Percentiles rank a stretch among this genome's conserved stretches.
These are phyloP conservation scores for Ophiostoma piceae DNA, from an alignment of 2,329 filamentous ascomycete species.

Conservation along the genomic window DNA sequence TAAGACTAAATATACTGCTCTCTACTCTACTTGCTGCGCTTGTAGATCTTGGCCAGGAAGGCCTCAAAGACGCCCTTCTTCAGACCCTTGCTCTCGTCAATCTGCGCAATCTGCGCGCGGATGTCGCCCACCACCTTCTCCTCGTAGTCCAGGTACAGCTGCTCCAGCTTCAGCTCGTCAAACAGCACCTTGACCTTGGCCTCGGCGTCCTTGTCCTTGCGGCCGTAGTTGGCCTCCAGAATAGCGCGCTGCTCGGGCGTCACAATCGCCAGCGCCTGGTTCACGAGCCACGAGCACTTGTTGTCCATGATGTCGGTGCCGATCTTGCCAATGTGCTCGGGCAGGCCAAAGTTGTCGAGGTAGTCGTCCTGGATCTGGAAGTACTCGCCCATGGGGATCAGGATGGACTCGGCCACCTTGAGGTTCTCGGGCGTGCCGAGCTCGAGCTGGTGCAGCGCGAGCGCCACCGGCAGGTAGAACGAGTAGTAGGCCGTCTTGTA, in stretches of 20 bases:
- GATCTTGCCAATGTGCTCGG: slow-evolving; percentile 93
- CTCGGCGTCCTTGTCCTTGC: slow-evolving; percentile 80
- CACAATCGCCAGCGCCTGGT: slow-evolving; percentile 78
- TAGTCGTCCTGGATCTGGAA: slow-evolving; percentile 99
- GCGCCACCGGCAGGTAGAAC: slow-evolving; percentile 94
- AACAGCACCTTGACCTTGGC: slow-evolving; percentile 83
- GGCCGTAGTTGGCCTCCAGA: slow-evolving; percentile 89
- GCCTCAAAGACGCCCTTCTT: slow-evolving; percentile 82
- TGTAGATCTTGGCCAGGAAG: slow-evolving; percentile 96
- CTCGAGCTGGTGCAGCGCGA: slow-evolving; percentile 80
- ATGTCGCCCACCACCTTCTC: slow-evolving; percentile 80
- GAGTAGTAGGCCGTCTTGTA: slow-evolving; percentile 99
- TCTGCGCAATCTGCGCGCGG: slow-evolving; percentile 63
- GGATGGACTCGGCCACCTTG: slow-evolving; percentile 80
- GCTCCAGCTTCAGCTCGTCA: slow-evolving; percentile 76
- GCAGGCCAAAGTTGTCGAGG: slow-evolving; percentile 94
- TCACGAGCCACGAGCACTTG: slow-evolving; percentile 98
- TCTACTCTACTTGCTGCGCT: slow-evolving; percentile 74
- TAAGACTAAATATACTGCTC: no score
- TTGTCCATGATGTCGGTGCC: slow-evolving; percentile 99
- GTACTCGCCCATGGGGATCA: slow-evolving; percentile 97
- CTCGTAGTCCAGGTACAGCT: slow-evolving; percentile 83
- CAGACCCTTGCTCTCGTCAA: slow-evolving; percentile 82
- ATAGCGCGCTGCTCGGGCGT: slow-evolving; percentile 81
- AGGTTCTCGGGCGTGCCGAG: slow-evolving; percentile 84